Conservation (phyloP, 2,329 filamentous ascomycete species). For the Aureobasidium sp. region DNA sequence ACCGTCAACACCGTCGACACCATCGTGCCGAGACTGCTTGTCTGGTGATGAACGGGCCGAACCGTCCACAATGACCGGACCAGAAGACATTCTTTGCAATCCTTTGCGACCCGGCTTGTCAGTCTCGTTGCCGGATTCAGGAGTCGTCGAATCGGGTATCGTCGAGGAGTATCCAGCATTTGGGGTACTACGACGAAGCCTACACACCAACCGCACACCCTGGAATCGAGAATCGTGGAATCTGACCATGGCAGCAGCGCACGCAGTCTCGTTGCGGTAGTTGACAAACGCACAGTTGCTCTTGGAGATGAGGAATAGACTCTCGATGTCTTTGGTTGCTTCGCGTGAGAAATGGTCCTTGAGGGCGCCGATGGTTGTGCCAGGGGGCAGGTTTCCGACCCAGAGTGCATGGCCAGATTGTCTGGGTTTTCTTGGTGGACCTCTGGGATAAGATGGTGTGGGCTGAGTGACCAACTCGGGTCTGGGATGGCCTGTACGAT, state of each 20-base stretch:
- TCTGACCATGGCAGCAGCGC: conserved; percentile 66
- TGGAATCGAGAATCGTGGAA: conserved; percentile 89
- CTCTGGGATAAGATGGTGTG: conserved; percentile 40
- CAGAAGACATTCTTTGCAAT: not conserved
- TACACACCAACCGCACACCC: conserved; percentile 75
- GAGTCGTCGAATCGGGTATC: not conserved
- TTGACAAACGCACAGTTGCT: conserved; percentile 98
- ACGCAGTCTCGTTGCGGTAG: conserved; percentile 73
- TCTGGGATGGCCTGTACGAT: not conserved
- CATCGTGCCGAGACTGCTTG: not conserved
- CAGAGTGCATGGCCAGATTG: conserved; percentile 82
- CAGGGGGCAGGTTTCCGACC: conserved; percentile 88
- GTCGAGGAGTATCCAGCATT: not conserved
- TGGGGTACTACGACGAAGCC: conserved; percentile 51
- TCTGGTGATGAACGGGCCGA: not conserved
- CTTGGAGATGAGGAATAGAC: conserved; percentile 88
- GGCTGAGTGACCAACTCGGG: conserved; percentile 14
- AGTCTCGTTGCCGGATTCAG: not conserved
- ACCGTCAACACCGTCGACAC: not conserved
- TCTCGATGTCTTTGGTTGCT: conserved; percentile 67
- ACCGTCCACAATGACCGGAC: conserved; percentile 1
- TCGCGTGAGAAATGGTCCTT: conserved; percentile 85
- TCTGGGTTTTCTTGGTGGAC: conserved; percentile 58
- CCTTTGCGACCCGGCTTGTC: not conserved
- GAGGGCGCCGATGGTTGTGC: conserved; percentile 71